Evolutionary conservation across 2,329 filamentous ascomycete species (phyloP).

Genomic region (Verticillium zaregamsianum): DNA sequence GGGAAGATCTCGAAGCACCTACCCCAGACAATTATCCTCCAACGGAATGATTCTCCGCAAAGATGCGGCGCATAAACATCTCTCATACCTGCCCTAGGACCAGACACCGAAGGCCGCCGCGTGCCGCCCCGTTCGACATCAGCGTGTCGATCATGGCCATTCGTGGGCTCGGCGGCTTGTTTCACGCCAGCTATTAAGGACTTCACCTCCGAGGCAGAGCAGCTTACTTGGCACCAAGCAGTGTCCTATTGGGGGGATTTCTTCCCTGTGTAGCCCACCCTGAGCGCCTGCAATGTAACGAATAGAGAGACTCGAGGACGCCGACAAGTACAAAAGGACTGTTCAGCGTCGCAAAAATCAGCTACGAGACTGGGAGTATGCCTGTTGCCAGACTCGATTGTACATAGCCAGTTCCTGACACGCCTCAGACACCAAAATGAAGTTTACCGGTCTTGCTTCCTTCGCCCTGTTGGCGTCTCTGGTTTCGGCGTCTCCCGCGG

Average conservation of each 20-base stretch:
- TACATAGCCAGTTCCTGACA: neutral
- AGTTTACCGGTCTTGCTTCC: conserved; percentile 1
- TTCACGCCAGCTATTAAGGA: neutral
- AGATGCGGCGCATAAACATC: neutral
- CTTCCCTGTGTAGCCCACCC: neutral
- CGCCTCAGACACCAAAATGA: conserved; percentile 2
- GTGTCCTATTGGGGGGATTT: neutral
- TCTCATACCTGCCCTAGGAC: too few species aligned
- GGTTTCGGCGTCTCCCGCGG: conserved; percentile 5
- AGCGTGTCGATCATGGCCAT: neutral
- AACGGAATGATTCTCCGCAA: neutral
- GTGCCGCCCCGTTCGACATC: neutral
- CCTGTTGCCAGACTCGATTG: neutral
- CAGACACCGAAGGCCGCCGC: neutral
- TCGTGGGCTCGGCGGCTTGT: neutral
- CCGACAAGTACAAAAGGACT: neutral
- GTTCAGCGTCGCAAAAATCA: neutral
- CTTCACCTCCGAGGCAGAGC: neutral
- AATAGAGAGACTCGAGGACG: neutral
- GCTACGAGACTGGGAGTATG: neutral
- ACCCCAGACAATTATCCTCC: neutral
- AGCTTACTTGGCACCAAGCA: neutral
- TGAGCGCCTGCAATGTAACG: neutral
- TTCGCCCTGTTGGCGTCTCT: conserved; percentile 5
- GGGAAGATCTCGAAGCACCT: neutral